These are phyloP conservation scores for Jasminum sambac DNA, from an alignment of 257 asterid genomes.

Conservation along the genomic window DNA sequence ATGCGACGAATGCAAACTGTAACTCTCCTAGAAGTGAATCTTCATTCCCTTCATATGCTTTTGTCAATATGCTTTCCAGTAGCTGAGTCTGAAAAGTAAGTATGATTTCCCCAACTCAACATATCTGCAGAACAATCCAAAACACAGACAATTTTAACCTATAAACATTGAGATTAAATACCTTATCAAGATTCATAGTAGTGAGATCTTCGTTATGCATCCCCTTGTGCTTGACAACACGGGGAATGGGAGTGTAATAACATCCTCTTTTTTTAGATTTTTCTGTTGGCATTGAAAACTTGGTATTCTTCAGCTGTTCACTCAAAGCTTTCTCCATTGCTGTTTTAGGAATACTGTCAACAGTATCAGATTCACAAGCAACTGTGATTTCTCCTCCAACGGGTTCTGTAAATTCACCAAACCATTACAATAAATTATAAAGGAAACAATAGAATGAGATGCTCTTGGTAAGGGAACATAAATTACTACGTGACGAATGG, in stretches of 20 bases:
- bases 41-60: slow-evolving; percentile 71
- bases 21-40: slow-evolving; percentile 82
- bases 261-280: slow-evolving; percentile 59
- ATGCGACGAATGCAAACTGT: slow-evolving; percentile 88
- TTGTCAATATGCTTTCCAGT: slow-evolving; percentile 65
- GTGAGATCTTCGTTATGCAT: slow-evolving; percentile 67
- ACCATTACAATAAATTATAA: slow-evolving; percentile 12
- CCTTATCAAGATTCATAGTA: slow-evolving; percentile 94
- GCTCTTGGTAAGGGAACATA: slow-evolving; percentile 5
- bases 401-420: slow-evolving; percentile 60
- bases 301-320: slow-evolving; percentile 64
- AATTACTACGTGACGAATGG: background rate
- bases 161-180: slow-evolving; percentile 25
- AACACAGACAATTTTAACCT: background rate
- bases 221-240: slow-evolving; percentile 81
- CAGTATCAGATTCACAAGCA: slow-evolving; percentile 63
- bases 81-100: slow-evolving; percentile 58
- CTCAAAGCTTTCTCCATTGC: slow-evolving; percentile 62
- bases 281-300: slow-evolving; percentile 46
- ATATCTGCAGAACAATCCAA: background rate
- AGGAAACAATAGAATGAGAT: slow-evolving; percentile 11
- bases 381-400: slow-evolving; percentile 90
- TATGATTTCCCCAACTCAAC: slow-evolving; percentile 21
- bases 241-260: slow-evolving; percentile 86
- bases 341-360: slow-evolving; percentile 51